Evolutionary conservation across 495 filamentous ascomycete species (phyloP), one percentile per base, ranked within the genome.

Genomic region (Daldinia grandis): DNA sequence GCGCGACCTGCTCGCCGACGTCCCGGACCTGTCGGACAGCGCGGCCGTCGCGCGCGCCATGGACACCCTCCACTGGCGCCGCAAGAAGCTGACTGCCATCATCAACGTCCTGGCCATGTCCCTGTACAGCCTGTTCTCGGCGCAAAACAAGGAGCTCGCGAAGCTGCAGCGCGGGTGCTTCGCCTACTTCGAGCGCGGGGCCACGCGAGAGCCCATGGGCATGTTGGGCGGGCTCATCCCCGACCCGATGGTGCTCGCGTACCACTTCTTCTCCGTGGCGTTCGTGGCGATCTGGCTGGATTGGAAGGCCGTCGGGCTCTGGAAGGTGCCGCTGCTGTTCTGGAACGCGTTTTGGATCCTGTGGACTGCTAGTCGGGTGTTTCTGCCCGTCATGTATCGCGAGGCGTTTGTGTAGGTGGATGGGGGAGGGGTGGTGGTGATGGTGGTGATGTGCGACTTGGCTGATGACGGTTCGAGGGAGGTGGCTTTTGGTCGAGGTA

Each of bases 71-170:
- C 93, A 98, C 84, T 97, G 93, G 93, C 79, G 84, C 65, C 87
- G 95, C 58, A 99, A 99, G 81, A 76, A 82, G 40, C 83, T 93
- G 12, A 92, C 93, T 0, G 87, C 88, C 35, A 93, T 97, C 60
- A 95, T 99, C 84, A 99, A 99, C 78, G 97, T 98, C 64, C 89
- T 99, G 1, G 94, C 96, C 0, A 91, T 94, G 82, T 94, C 95
- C 0, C 86, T 99, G 2, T 98, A 99, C 80, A 79, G 83, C 25
- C 86, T 98, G 1, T 99, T 99, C 79, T 92, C 96, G 12, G 95
- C 96, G 42, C 83, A 95, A 76, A 92, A 94, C 78, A 71, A 81
- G 42, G 85, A 93, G 65, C 90, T 99, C 38, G 85, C 85, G 65
- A 89, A 90, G 33, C 89, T 98, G 31, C 93, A 97, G 81, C 87